phyloP scores from a whole-genome alignment of 2,329 filamentous ascomycete genomes.

The Alternaria infectoria region DNA sequence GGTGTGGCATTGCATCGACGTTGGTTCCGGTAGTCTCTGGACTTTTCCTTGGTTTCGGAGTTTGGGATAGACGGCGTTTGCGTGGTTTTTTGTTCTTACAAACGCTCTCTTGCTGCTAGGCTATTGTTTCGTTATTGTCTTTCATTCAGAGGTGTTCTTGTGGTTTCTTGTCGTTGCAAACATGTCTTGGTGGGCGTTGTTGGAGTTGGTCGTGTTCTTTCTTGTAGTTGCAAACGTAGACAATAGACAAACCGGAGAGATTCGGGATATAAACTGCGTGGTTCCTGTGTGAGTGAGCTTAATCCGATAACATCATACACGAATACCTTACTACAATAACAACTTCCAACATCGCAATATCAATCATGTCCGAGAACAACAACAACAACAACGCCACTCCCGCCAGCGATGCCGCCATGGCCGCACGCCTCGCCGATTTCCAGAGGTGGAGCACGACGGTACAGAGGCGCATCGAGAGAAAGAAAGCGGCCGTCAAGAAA shows the following conservation, averaged over 20 bases:
- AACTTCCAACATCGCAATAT: not conserved
- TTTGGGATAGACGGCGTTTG: not conserved
- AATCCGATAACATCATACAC: not conserved
- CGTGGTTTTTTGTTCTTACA: not conserved
- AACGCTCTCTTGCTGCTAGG: not conserved
- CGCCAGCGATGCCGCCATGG: not conserved
- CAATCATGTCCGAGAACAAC: not conserved
- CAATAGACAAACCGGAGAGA: not conserved
- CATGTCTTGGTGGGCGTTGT: not conserved
- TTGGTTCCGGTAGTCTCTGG: not conserved
- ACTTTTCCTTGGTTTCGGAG: too few relatives aligned
- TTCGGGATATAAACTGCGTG: not conserved
- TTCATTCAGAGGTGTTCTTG: not conserved
- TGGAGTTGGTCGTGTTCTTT: not conserved
- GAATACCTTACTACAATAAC: too few relatives aligned
- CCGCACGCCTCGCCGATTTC: too few relatives aligned
- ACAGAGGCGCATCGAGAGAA: not conserved
- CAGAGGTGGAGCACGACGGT: too few relatives aligned
- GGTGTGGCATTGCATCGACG: not conserved
- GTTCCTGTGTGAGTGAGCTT: not conserved
- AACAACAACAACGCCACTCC: not conserved
- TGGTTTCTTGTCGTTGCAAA: not conserved
- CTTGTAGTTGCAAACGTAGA: not conserved
- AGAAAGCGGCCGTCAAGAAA: not conserved
- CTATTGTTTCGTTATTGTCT: not conserved